Conservation (phyloP, 2,329 filamentous ascomycete species). For the Magnaporthiopsis rhizophila region DNA sequence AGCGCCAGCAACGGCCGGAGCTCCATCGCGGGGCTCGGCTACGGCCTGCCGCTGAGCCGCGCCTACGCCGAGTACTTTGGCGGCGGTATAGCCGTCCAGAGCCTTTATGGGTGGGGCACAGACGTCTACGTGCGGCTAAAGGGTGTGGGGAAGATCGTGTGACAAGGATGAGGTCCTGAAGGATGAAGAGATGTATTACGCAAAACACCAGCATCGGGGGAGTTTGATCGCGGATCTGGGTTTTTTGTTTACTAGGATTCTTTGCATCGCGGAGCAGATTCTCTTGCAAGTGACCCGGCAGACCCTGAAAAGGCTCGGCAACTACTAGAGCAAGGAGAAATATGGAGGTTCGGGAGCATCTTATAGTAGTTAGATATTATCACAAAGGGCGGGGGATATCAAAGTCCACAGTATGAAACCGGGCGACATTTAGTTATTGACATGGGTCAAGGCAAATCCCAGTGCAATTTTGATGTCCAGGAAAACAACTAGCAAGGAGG, state of each 20-base stretch:
- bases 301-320: too few relatives aligned
- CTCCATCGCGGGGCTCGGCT: constrained; percentile 87
- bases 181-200: neutral
- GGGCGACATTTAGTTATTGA: neutral
- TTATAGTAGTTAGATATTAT: too few relatives aligned
- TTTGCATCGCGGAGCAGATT: too few relatives aligned
- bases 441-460: neutral
- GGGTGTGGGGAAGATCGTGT: constrained; percentile 49
- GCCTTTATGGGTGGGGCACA: constrained; percentile 83
- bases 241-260: too few relatives aligned
- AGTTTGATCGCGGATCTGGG: too few relatives aligned
- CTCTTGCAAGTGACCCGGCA: too few relatives aligned
- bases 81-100: constrained; percentile 91
- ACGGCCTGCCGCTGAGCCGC: constrained; percentile 80
- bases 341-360: too few relatives aligned
- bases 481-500: neutral
- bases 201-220: too few relatives aligned
- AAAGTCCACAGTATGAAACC: too few relatives aligned
- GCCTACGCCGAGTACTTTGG: constrained; percentile 99
- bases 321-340: too few relatives aligned
- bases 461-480: neutral
- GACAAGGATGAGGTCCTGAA: constrained; percentile 9
- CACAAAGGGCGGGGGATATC: too few relatives aligned
- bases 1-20: constrained; percentile 63
- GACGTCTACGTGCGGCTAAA: constrained; percentile 61